Evolutionary conservation across 2,329 filamentous ascomycete genomes (phyloP).

Genomic region (Exophiala sideris): DNA sequence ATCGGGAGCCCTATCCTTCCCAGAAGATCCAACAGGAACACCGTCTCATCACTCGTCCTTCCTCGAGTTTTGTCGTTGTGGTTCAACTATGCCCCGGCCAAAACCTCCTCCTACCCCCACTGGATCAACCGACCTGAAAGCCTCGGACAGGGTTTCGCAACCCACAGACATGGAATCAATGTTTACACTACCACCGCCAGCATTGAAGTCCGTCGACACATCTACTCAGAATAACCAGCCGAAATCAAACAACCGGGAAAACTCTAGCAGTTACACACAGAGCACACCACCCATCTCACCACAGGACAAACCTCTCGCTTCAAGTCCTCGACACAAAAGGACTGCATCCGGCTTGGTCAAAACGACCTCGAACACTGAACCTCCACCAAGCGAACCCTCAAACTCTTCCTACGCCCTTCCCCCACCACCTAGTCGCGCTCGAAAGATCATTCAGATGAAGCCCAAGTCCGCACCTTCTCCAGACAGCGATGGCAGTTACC

Average conservation of each 20-base stretch:
- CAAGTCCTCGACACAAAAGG: slow-evolving; percentile 24
- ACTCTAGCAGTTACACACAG: slow-evolving; percentile 42
- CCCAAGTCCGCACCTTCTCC: slow-evolving; percentile 49
- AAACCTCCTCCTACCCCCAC: slow-evolving; percentile 71
- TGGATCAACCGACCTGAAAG: slow-evolving; percentile 75
- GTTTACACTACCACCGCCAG: slow-evolving; percentile 75
- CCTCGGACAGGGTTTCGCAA: slow-evolving; percentile 51
- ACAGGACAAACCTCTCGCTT: slow-evolving; percentile 29
- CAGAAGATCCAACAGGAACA: too few relatives aligned
- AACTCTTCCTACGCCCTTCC: slow-evolving; percentile 75
- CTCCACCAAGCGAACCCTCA: slow-evolving; percentile 32
- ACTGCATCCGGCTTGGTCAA: slow-evolving; percentile 25
- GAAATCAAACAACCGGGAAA: slow-evolving; percentile 43
- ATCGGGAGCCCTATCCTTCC: too few relatives aligned
- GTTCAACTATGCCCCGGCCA: slow-evolving; percentile 59
- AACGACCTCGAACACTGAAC: slow-evolving; percentile 21
- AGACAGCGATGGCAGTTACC: slow-evolving; percentile 18
- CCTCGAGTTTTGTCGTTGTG: not conserved
- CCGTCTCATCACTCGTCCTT: not conserved
- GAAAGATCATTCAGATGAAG: slow-evolving; percentile 99
- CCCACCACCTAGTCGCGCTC: slow-evolving; percentile 83
- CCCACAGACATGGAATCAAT: slow-evolving; percentile 54
- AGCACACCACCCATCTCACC: slow-evolving; percentile 28
- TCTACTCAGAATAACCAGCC: slow-evolving; percentile 43
- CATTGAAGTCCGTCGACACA: slow-evolving; percentile 52